Evolutionary conservation across 2,329 filamentous ascomycete species (phyloP).

Genomic region (Fusarium veterinarium): DNA sequence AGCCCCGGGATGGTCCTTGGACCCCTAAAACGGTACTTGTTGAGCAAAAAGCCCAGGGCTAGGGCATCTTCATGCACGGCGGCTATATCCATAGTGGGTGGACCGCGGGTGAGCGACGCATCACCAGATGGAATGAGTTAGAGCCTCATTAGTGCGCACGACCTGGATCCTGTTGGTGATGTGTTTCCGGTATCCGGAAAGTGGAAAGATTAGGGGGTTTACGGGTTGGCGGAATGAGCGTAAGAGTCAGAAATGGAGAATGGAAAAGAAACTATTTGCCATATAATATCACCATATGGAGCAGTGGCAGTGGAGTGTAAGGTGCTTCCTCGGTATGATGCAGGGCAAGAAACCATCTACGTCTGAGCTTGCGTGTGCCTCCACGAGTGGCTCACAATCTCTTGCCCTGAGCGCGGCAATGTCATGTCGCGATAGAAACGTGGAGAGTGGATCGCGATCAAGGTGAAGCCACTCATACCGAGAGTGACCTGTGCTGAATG

Average conservation of each 20-base stretch:
- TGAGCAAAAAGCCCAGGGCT: slow-evolving; percentile 3
- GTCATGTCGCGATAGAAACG: slow-evolving; percentile 25
- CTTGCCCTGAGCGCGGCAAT: slow-evolving; percentile 5
- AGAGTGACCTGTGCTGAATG: slow-evolving; percentile 11
- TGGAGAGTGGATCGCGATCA: slow-evolving; percentile 17
- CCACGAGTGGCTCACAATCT: slow-evolving; percentile 4
- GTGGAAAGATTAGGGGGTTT: slow-evolving; percentile 3
- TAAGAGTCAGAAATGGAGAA: slow-evolving; percentile 20
- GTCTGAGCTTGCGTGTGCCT: slow-evolving; percentile 21
- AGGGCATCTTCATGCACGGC: slow-evolving; percentile 37
- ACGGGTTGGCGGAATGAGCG: neutral
- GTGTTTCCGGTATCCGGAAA: slow-evolving; percentile 17
- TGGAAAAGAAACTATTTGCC: slow-evolving; percentile 14
- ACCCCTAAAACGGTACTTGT: slow-evolving; percentile 40
- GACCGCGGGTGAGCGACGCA: slow-evolving; percentile 40
- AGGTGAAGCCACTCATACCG: slow-evolving; percentile 36
- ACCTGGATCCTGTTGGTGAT: slow-evolving; percentile 1
- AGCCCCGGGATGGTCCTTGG: slow-evolving; percentile 28
- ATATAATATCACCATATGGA: slow-evolving; percentile 21
- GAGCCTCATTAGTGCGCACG: slow-evolving; percentile 17
- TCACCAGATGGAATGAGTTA: slow-evolving; percentile 21
- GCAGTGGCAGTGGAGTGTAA: slow-evolving; percentile 27
- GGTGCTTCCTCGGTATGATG: slow-evolving; percentile 33
- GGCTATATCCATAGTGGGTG: slow-evolving; percentile 37
- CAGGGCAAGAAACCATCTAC: slow-evolving; percentile 7